These are phyloP conservation scores for Plasmodium berghei DNA, from an alignment of 169 alveolate species.

Conservation along the genomic window DNA sequence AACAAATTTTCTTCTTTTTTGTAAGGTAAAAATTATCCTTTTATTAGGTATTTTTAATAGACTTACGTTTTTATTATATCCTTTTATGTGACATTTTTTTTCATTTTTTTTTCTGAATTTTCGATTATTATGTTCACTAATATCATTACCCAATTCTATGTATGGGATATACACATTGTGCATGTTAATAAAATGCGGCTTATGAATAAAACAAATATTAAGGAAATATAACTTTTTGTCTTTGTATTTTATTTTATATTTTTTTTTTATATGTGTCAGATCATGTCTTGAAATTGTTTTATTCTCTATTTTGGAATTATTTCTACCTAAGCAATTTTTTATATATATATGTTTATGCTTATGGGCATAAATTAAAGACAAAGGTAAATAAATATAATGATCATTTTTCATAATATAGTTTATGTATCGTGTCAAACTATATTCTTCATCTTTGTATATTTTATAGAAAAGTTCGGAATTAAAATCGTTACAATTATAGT, in stretches of 20 bases:
- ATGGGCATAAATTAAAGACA: constrained; percentile 11
- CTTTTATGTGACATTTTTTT: not conserved
- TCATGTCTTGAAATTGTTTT: not conserved
- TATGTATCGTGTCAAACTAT: constrained; percentile 20
- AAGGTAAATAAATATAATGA: constrained; percentile 57
- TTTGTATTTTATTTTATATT: not conserved
- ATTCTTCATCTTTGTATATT: constrained; percentile 40
- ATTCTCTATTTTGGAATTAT: not conserved
- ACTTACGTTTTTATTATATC: not conserved
- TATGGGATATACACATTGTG: constrained; percentile 71
- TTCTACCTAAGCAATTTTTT: not conserved
- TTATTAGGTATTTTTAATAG: not conserved
- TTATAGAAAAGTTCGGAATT: constrained; percentile 31
- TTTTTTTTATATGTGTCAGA: not conserved
- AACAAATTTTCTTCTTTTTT: constrained; percentile 6
- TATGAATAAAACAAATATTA: constrained; percentile 46
- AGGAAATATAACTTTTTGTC: constrained; percentile 56
- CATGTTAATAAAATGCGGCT: constrained; percentile 46
- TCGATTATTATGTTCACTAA: not conserved
- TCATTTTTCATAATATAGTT: constrained; percentile 18
- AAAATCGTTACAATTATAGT: constrained; percentile 44
- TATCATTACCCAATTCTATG: constrained; percentile 26
- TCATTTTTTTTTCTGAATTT: not conserved
- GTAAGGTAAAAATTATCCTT: constrained; percentile 23
- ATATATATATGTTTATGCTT: not conserved